Conservation (phyloP, 2,329 filamentous ascomycete species). For the Epichloe typhina region DNA sequence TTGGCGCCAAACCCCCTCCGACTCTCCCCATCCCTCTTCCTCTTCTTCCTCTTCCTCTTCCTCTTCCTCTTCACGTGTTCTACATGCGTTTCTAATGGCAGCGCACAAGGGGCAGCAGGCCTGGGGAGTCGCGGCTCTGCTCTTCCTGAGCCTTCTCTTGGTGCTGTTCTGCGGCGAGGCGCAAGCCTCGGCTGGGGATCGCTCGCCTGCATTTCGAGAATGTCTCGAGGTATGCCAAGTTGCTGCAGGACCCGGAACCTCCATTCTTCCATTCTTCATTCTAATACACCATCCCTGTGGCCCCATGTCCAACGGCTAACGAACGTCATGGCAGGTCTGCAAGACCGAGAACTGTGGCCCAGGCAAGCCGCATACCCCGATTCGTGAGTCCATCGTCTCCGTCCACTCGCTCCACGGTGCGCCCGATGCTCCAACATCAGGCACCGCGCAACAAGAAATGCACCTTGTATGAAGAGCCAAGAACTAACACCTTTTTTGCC, state of each 20-base stretch:
- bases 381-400: slow-evolving; percentile 46
- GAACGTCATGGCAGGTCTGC: slow-evolving; percentile 49
- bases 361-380: slow-evolving; percentile 42
- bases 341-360: slow-evolving; percentile 63
- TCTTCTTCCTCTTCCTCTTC: neutral
- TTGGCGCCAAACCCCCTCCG: neutral
- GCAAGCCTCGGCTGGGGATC: slow-evolving; percentile 68
- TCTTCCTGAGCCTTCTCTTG: slow-evolving; percentile 22
- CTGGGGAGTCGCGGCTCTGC: slow-evolving; percentile 13
- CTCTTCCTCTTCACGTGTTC: neutral
- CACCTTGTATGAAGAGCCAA: neutral
- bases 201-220: slow-evolving; percentile 71
- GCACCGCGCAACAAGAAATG: neutral
- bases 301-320: neutral
- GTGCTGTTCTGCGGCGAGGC: slow-evolving; percentile 30
- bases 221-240: slow-evolving; percentile 57
- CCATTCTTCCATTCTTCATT: too few species aligned
- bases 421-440: neutral
- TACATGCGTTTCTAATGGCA: slow-evolving; percentile 22
- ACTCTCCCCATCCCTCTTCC: too few species aligned
- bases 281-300: too few species aligned
- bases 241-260: slow-evolving; percentile 6
- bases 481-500: neutral
- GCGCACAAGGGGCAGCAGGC: slow-evolving; percentile 20
- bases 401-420: neutral